phyloP scores from a whole-genome alignment of 805 yeast genomes.

The Candida golubevii region DNA sequence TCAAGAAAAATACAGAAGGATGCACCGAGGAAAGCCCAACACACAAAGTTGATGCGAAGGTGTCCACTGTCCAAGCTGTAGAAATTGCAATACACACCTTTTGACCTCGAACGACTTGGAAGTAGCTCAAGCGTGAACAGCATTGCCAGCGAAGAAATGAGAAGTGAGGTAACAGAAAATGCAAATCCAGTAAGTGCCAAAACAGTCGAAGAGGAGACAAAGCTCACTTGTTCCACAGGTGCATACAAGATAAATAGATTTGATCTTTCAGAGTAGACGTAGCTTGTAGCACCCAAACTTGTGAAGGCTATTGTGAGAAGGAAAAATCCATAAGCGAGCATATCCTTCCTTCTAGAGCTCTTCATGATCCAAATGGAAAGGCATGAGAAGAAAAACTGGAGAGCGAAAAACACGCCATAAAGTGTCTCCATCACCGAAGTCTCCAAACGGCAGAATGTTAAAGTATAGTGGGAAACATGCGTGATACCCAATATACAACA shows the following conservation, averaged over 20 bases:
- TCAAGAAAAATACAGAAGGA: conserved; percentile 5
- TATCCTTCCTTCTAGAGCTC: conserved; percentile 43
- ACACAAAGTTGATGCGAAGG: conserved; percentile 2
- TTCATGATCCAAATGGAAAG: conserved; percentile 44
- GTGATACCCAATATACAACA: conserved; percentile 3
- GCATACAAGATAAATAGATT: conserved; percentile 24
- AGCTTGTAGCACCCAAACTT: conserved; percentile 34
- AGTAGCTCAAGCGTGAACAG: conserved; percentile 48
- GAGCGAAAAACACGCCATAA: conserved; percentile 25
- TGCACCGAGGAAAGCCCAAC: conserved; percentile 2
- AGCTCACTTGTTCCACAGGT: conserved; percentile 32
- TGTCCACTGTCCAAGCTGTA: conserved; percentile 9
- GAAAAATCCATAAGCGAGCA: conserved; percentile 40
- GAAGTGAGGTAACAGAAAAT: conserved; percentile 44
- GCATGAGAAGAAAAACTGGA: conserved; percentile 38
- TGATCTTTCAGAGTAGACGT: conserved; percentile 28
- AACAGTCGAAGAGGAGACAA: conserved; percentile 38
- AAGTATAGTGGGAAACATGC: conserved; percentile 7
- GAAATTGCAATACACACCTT: conserved; percentile 10
- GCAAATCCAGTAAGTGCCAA: conserved; percentile 43
- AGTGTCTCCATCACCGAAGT: conserved; percentile 5
- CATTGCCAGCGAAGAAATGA: conserved; percentile 46
- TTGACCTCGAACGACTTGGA: conserved; percentile 39
- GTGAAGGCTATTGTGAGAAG: conserved; percentile 33
- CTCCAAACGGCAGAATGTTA: conserved; percentile 9